Base-by-base conservation (phyloP, 345 rosid species). In the Hypericum perforatum region DNA sequence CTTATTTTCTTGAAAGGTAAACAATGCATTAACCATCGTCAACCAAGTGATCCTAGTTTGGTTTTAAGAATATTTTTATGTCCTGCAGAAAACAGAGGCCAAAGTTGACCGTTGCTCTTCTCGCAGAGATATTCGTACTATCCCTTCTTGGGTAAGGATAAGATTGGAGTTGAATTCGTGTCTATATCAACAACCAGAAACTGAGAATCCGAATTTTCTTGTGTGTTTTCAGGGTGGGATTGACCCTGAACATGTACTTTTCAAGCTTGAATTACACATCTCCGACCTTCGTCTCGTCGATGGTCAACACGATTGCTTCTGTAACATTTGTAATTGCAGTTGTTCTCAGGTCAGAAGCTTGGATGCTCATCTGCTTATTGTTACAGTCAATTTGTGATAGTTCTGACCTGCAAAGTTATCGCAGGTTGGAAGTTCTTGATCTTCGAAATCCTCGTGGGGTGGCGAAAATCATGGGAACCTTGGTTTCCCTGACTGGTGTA, bases 11-110 rank as follows among this genome's bases (percentile, higher is more conserved):
- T 0, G 91, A 80, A 55, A 80, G 82, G 86, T 76, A 53, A 7
- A 6, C 7, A 5, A 29, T 50, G 6, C 14, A 15, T 9, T 9
- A 44, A 4, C 32, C 32, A 22, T 22, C 32, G 4, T 22, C 32
- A 22, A 22, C 32, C 32, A 22, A 22, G 32, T 44, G 14, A n/a
- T 4, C 37, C 6, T 29, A 6, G 9, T 11, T 10, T 0, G 0
- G 37, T 39, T 8, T 45, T 61, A 16, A 44, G 37, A 41, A 9
- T 58, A 53, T 39, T 15, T 41, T 45, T 40, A 5, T 59, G 45
- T 14, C 29, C 42, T 67, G 77, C 78, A 84, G 94, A 55, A 74
- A 81, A 64, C 54, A 52, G 37, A 71, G 85, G 70, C 94, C 94
- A 37, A 74, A 66, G 72, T 52, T 81, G 52, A 81, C 94, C 5